Evolutionary conservation across 2,329 filamentous ascomycete genomes (phyloP).

Genomic region (Chalaropsis ovoidea): DNA sequence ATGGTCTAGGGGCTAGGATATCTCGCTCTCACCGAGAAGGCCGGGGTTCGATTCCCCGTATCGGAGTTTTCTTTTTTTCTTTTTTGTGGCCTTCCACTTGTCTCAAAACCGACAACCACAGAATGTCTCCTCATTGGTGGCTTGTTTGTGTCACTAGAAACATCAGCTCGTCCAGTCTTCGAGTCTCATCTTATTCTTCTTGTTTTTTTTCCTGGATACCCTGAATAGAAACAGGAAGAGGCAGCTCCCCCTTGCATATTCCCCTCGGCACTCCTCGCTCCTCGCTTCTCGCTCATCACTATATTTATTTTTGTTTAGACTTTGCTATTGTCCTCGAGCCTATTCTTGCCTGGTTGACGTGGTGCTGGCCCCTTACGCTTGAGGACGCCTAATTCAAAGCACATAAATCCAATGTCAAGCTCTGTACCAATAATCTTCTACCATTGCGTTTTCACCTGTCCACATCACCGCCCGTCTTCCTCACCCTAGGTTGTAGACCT

Average conservation of each 20-base stretch:
- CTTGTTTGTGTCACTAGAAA: slow-evolving; percentile 3
- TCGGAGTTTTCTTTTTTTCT: slow-evolving; percentile 20
- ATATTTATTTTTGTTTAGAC: not conserved
- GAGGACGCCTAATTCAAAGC: not conserved
- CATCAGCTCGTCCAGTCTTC: slow-evolving; percentile 6
- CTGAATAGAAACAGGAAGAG: not conserved
- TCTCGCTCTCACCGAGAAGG: slow-evolving; percentile 23
- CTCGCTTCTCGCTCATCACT: not conserved
- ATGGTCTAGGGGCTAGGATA: too few species aligned
- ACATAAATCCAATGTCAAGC: not conserved
- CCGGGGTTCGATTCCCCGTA: slow-evolving; percentile 28
- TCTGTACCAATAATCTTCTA: not conserved
- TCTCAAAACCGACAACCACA: not conserved
- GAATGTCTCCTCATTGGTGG: not conserved
- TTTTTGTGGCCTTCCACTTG: not conserved
- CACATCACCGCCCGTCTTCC: not conserved
- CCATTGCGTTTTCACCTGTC: not conserved
- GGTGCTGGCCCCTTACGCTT: not conserved
- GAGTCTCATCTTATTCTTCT: not conserved
- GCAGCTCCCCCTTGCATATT: slow-evolving; percentile 1
- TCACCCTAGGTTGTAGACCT: not conserved
- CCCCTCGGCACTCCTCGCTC: not conserved
- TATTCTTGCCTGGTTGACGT: not conserved
- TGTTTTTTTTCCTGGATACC: not conserved
- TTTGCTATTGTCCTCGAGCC: not conserved